phyloP scores from a whole-genome alignment of 75 land plant species.

The Selaginella moellendorffii region DNA sequence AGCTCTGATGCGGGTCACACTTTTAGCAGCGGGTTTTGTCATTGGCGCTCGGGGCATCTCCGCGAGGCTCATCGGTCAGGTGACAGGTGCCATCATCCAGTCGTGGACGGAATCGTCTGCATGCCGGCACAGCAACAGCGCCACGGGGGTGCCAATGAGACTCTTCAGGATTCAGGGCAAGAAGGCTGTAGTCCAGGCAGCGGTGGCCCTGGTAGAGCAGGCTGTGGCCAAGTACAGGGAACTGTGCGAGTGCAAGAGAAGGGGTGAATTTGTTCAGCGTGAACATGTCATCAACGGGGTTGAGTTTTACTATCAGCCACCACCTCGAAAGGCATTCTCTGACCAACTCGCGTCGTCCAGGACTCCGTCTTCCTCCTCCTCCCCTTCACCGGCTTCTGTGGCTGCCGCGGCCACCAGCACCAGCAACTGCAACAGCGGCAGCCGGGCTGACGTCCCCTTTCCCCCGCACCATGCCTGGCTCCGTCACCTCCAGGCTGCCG shows the following conservation, averaged over 20 bases:
- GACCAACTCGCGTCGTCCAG: neutral
- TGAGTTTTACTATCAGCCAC: constrained; percentile 35
- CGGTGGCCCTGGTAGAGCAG: constrained; percentile 20
- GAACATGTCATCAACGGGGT: constrained; percentile 31
- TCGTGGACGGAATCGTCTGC: constrained; percentile 29
- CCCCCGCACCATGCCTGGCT: too few species aligned
- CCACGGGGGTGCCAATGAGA: constrained; percentile 18
- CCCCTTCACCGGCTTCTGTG: too few species aligned
- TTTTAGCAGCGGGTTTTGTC: constrained; percentile 33
- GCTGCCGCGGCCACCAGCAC: neutral
- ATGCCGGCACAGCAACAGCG: constrained; percentile 10
- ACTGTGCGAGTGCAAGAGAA: constrained; percentile 31
- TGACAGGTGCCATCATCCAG: constrained; percentile 32
- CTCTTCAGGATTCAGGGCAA: constrained; percentile 31
- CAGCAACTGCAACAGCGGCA: neutral
- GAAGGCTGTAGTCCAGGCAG: constrained; percentile 27
- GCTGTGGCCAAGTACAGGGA: constrained; percentile 33
- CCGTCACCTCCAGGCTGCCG: too few species aligned
- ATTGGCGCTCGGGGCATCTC: constrained; percentile 27
- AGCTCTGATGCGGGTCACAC: constrained; percentile 28
- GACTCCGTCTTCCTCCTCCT: too few species aligned
- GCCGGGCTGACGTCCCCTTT: too few species aligned
- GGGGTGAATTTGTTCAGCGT: constrained; percentile 33
- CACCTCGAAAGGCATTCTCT: constrained; percentile 28
- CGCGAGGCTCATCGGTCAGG: constrained; percentile 26